Evolutionary conservation across 805 yeast species (phyloP), one percentile per base, ranked within the genome.

Genomic region (Myxozyma mucilagina): DNA sequence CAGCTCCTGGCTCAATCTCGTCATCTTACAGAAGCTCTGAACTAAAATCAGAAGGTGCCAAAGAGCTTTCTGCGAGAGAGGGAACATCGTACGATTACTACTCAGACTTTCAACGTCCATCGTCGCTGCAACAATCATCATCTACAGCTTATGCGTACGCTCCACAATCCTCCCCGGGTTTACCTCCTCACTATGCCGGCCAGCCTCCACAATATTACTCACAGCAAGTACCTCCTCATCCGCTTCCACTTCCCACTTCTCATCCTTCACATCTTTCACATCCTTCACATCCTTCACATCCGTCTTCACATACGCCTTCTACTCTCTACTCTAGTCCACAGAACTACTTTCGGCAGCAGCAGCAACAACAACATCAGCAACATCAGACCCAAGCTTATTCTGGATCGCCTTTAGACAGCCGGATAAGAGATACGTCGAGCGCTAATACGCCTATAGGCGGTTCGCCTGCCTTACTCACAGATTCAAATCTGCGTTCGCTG

Each of bases 81-180:
- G 29, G 29, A 24, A 4, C 29, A 24, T 4, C 29, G 29, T 24
- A 24, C 4, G 29, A 24, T 24, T 24, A 24, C 4, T 24, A 24
- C 29, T 24, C 29, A 24, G 29, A 24, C 4, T 24, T 2, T 24
- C 29, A 24, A 24, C 29, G 29, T 38, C 2, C 41, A 38, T 38
- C 13, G 14, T 60, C 42, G 11, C 59, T 6, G 39, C 60, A 34
- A 44, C 60, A 36, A 47, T 24, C 57, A 20, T 45, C 62, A 14
- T 34, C 63, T 14, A 38, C 38, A 34, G 49, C 52, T 47, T 60
- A 45, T 7, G 34, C 38, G 11, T 31, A 58, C 8, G 18, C 54
- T 6, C 55, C 31, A 24, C 59, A 47, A 18, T 42, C 43, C 4
- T 52, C 48, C n/a, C 49, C 48, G 13, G 18, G 48, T 24, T 24